These are phyloP conservation scores for Cokeromyces recurvatus DNA, from an alignment of 371 early-diverging fungal genomes.

Conservation along the genomic window DNA sequence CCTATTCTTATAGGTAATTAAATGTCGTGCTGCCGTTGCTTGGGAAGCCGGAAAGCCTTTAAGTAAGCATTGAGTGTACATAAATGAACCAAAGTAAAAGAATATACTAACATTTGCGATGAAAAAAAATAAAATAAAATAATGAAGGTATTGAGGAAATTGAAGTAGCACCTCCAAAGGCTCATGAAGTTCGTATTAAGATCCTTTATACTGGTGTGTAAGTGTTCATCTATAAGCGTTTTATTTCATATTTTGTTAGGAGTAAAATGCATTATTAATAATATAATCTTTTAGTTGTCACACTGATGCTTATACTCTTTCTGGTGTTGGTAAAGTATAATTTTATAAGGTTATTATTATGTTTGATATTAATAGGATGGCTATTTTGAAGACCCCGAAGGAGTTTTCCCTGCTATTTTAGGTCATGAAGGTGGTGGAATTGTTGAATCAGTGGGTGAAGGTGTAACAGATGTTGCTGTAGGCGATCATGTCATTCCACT, in stretches of 20 bases:
- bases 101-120: not conserved
- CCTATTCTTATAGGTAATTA: too few species aligned
- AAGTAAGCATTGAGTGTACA: slow-evolving; percentile 49
- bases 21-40: slow-evolving; percentile 94
- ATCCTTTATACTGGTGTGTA: slow-evolving; percentile 86
- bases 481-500: slow-evolving; percentile 97
- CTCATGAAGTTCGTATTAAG: slow-evolving; percentile 94
- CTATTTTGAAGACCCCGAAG: slow-evolving; percentile 71
- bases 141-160: slow-evolving; percentile 79
- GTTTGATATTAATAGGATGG: too few species aligned
- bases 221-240: slow-evolving; percentile 16
- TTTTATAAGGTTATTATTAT: too few species aligned
- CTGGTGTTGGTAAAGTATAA: slow-evolving; percentile 69
- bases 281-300: slow-evolving; percentile 79
- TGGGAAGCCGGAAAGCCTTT: slow-evolving; percentile 92
- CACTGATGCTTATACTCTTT: slow-evolving; percentile 92
- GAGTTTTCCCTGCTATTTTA: slow-evolving; percentile 87
- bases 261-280: not conserved
- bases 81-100: not conserved
- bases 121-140: too few species aligned
- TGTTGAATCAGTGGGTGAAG: slow-evolving; percentile 96
- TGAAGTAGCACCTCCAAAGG: slow-evolving; percentile 91
- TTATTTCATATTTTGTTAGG: not conserved
- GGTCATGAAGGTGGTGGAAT: slow-evolving; percentile 97
- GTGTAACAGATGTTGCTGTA: slow-evolving; percentile 82